These are phyloP conservation scores for Candida chilensis DNA, from an alignment of 805 yeast species.

Conservation along the genomic window DNA sequence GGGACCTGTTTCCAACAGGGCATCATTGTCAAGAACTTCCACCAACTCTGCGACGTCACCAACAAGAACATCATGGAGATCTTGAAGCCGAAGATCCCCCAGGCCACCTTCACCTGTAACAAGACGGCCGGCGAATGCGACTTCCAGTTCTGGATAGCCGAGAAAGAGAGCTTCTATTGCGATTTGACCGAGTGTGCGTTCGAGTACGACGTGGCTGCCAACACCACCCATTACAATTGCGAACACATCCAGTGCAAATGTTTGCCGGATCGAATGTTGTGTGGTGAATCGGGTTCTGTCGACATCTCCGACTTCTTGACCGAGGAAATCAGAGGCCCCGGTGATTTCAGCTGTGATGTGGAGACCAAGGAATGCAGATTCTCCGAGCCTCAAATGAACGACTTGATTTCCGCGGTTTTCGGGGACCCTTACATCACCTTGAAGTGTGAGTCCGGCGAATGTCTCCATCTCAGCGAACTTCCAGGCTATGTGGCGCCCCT, in stretches of 20 bases:
- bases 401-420: conserved; percentile 78
- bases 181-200: conserved; percentile 69
- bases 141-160: conserved; percentile 95
- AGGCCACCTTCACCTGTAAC: conserved; percentile 87
- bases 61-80: conserved; percentile 77
- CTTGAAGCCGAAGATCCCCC: conserved; percentile 74
- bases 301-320: conserved; percentile 89
- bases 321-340: conserved; percentile 89
- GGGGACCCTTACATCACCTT: conserved; percentile 91
- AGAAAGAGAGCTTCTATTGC: conserved; percentile 85
- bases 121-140: conserved; percentile 58
- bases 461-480: conserved; percentile 84
- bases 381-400: conserved; percentile 95
- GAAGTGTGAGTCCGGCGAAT: conserved; percentile 79
- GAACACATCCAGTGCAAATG: conserved; percentile 77
- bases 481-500: conserved; percentile 82
- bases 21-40: conserved; percentile 66
- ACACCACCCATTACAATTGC: conserved; percentile 73
- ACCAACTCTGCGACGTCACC: conserved; percentile 93
- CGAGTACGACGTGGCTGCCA: conserved; percentile 48
- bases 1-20: conserved; percentile 92
- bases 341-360: conserved; percentile 78
- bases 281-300: conserved; percentile 91
- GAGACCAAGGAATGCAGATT: conserved; percentile 57
- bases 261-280: conserved; percentile 84